phyloP scores from a whole-genome alignment of 352 stramenopile species.

The Globisporangium barbulae region DNA sequence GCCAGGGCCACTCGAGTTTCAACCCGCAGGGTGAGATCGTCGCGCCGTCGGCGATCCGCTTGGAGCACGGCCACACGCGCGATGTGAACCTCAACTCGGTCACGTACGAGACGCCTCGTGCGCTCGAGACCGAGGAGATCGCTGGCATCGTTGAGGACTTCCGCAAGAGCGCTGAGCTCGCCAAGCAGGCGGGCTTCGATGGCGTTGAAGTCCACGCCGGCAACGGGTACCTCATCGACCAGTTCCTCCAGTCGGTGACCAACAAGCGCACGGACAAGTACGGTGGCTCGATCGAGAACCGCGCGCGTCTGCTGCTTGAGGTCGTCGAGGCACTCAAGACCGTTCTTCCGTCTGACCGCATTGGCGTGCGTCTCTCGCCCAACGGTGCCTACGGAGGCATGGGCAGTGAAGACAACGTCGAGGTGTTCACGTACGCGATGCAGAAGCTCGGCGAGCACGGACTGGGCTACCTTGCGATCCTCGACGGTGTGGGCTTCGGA shows the following conservation, averaged over 20 bases:
- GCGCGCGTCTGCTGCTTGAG: slow-evolving; percentile 48
- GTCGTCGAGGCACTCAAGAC: slow-evolving; percentile 33
- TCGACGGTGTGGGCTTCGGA: slow-evolving; percentile 20
- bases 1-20: slow-evolving; percentile 37
- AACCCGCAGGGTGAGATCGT: slow-evolving; percentile 15
- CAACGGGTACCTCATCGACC: slow-evolving; percentile 83
- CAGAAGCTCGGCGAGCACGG: slow-evolving; percentile 11
- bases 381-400: slow-evolving; percentile 16
- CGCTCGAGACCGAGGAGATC: slow-evolving; percentile 1
- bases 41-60: neutral
- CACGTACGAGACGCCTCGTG: neutral
- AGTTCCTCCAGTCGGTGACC: slow-evolving; percentile 54
- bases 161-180: neutral
- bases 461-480: slow-evolving; percentile 18
- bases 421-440: slow-evolving; percentile 25
- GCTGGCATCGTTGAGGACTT: neutral
- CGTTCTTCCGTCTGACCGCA: slow-evolving; percentile 9
- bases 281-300: slow-evolving; percentile 49
- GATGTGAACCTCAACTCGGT: neutral
- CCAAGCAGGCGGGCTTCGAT: neutral
- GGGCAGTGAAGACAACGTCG: slow-evolving; percentile 13
- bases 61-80: slow-evolving; percentile 15
- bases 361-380: slow-evolving; percentile 15
- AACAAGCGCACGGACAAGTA: slow-evolving; percentile 71
- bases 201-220: too few relatives aligned